Evolutionary conservation across 768 basidiomycete species (phyloP).

Genomic region (Mycena alexandri): DNA sequence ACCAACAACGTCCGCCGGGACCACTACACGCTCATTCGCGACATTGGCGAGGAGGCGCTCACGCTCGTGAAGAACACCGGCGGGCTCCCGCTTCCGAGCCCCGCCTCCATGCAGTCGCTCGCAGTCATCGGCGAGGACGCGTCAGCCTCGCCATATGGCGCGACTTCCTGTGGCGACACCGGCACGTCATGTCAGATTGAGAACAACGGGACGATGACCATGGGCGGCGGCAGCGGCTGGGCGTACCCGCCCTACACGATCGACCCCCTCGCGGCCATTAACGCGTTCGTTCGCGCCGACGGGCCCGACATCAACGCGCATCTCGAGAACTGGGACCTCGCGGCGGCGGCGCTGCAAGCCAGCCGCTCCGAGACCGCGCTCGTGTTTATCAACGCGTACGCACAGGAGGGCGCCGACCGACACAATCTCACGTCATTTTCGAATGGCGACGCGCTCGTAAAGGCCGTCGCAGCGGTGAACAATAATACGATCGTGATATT

Average conservation of each 20-base stretch:
- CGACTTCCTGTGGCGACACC: slow-evolving; percentile 22
- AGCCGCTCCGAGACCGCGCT: slow-evolving; percentile 24
- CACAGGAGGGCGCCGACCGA: slow-evolving; percentile 18
- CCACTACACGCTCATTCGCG: slow-evolving; percentile 25
- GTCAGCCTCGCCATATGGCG: slow-evolving; percentile 20
- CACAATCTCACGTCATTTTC: slow-evolving; percentile 21
- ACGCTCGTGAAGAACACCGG: slow-evolving; percentile 31
- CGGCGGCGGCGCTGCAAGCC: slow-evolving; percentile 21
- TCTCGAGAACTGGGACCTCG: slow-evolving; percentile 29
- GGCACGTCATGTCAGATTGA: slow-evolving; percentile 15
- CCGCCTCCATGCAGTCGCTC: slow-evolving; percentile 15
- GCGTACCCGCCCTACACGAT: slow-evolving; percentile 29
- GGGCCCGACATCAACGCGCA: slow-evolving; percentile 29
- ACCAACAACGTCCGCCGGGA: slow-evolving; percentile 29
- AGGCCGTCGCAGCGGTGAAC: slow-evolving; percentile 25
- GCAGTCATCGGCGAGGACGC: slow-evolving; percentile 30
- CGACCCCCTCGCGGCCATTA: slow-evolving; percentile 29
- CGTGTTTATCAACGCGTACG: slow-evolving; percentile 25
- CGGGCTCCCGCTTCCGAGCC: slow-evolving; percentile 17
- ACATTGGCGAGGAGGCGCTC: slow-evolving; percentile 24
- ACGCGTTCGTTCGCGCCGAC: slow-evolving; percentile 16
- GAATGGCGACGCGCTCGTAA: slow-evolving; percentile 27
- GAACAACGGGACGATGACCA: slow-evolving; percentile 27
- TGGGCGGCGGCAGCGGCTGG: slow-evolving; percentile 28
- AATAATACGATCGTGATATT: slow-evolving; percentile 27